Evolutionary conservation across 768 basidiomycete species (phyloP).

Genomic region (Panellus pusillus): DNA sequence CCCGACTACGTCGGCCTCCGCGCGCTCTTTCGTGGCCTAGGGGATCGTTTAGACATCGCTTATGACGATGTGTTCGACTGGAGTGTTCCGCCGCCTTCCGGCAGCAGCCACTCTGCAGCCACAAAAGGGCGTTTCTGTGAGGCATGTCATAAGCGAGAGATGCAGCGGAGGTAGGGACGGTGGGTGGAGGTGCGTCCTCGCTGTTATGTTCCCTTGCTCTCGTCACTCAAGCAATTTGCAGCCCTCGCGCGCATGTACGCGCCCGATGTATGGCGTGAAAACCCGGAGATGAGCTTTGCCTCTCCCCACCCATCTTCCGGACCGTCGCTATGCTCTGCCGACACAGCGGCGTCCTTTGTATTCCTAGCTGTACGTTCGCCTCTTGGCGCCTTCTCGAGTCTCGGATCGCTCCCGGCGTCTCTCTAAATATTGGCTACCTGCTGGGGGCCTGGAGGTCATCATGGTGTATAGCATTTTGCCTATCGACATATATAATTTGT

Average conservation of each 20-base stretch:
- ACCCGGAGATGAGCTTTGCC: background rate
- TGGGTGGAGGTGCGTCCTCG: background rate
- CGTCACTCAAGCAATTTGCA: background rate
- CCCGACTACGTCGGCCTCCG: constrained; percentile 87
- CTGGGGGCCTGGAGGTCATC: no score
- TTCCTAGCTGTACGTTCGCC: constrained; percentile 5
- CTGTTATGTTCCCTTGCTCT: background rate
- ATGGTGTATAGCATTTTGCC: constrained; percentile 4
- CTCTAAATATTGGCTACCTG: no score
- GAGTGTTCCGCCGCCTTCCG: constrained; percentile 23
- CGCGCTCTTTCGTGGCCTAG: constrained; percentile 65
- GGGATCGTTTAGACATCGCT: constrained; percentile 50
- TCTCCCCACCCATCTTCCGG: background rate
- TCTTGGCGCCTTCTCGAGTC: background rate
- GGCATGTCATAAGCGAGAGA: constrained; percentile 23
- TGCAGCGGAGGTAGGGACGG: constrained; percentile 14
- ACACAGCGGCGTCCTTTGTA: constrained; percentile 18
- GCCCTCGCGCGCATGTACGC: background rate
- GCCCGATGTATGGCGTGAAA: background rate
- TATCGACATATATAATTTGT: constrained; percentile 16
- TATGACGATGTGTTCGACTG: constrained; percentile 50
- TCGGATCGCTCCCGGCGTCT: background rate
- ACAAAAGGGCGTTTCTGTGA: constrained; percentile 22
- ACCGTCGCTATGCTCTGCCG: background rate
- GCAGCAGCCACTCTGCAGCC: constrained; percentile 7